Percentiles rank a stretch among this genome's conserved stretches.
Conservation (phyloP, 2,329 filamentous ascomycete species). For the Teratosphaeria pseudoeucalypti region DNA sequence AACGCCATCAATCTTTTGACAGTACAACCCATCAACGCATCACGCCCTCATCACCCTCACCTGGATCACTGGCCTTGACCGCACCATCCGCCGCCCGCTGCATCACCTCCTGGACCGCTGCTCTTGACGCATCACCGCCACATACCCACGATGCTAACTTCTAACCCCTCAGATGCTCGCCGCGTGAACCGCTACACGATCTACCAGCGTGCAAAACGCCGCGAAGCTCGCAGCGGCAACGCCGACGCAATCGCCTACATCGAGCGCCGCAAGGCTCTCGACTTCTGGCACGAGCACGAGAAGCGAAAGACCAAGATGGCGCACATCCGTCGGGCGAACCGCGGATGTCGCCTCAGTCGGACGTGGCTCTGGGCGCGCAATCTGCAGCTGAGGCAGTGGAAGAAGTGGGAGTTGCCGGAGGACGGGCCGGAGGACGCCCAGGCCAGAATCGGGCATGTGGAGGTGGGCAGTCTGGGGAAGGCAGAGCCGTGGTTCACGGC, state of each 20-base stretch:
- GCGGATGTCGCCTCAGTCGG: not conserved
- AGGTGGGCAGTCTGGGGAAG: not conserved
- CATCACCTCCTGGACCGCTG: not conserved
- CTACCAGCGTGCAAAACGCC: not conserved
- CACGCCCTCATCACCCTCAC: not conserved
- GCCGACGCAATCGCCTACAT: not conserved
- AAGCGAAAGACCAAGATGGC: not conserved
- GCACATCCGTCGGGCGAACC: not conserved
- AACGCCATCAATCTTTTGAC: not conserved
- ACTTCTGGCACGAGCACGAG: not conserved
- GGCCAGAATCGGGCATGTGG: not conserved
- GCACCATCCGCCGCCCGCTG: not conserved
- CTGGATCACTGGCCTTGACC: not conserved
- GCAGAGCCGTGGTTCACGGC: not conserved
- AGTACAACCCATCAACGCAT: not conserved
- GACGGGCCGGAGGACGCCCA: not conserved
- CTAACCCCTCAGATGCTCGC: not conserved
- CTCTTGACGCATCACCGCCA: not conserved
- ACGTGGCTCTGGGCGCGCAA: not conserved
- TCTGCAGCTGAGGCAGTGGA: not conserved
- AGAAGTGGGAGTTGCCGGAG: not conserved
- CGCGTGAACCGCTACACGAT: not conserved
- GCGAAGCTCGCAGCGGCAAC: not conserved
- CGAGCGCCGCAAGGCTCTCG: not conserved
- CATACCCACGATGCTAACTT: not conserved